A percentile compares a stretch with the other conserved stretches of the same genome.
phyloP scores from a whole-genome alignment of 2,329 filamentous ascomycete genomes.

The Xylariomycetidae sp. region DNA sequence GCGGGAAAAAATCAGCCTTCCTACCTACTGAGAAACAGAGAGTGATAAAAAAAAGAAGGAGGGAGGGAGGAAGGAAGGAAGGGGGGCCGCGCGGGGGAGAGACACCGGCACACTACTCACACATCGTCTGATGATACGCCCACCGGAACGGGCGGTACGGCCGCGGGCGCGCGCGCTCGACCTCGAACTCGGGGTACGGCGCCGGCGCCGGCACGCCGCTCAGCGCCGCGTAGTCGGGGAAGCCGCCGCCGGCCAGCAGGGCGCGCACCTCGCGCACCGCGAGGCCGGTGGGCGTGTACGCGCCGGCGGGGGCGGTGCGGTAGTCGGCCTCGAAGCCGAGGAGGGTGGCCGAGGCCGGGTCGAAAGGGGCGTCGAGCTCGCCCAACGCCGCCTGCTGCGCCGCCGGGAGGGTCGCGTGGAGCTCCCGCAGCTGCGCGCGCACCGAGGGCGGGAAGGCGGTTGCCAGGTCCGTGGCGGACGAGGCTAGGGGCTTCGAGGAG shows the following conservation, averaged over 20 bases:
- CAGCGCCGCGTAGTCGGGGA: slow-evolving; percentile 71
- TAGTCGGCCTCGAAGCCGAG: slow-evolving; percentile 31
- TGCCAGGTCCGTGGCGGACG: slow-evolving; percentile 11
- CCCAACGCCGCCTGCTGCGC: slow-evolving; percentile 10
- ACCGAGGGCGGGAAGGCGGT: slow-evolving; percentile 17
- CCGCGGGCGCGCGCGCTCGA: slow-evolving; percentile 60
- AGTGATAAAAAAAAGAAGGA: not conserved
- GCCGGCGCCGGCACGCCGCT: slow-evolving; percentile 67
- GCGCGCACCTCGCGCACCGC: slow-evolving; percentile 63
- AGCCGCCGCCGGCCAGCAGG: slow-evolving; percentile 64
- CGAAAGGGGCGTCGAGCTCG: slow-evolving; percentile 21
- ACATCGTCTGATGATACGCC: slow-evolving; percentile 88
- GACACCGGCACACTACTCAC: slow-evolving; percentile 42
- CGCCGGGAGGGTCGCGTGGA: slow-evolving; percentile 8
- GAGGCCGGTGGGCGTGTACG: slow-evolving; percentile 62
- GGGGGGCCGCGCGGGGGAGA: not conserved
- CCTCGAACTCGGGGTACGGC: slow-evolving; percentile 59
- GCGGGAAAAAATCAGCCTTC: no score
- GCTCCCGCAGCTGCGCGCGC: slow-evolving; percentile 14
- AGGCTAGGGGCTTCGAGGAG: slow-evolving; percentile 16
- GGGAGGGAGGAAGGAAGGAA: not conserved
- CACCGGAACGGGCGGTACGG: slow-evolving; percentile 79
- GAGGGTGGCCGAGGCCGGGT: slow-evolving; percentile 16
- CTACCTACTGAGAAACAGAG: no score
- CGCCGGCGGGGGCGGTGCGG: slow-evolving; percentile 23